A percentile compares a stretch with the other conserved stretches of the same genome.
phyloP scores from a whole-genome alignment of 352 stramenopile species.

The Globisporangium ultimum region DNA sequence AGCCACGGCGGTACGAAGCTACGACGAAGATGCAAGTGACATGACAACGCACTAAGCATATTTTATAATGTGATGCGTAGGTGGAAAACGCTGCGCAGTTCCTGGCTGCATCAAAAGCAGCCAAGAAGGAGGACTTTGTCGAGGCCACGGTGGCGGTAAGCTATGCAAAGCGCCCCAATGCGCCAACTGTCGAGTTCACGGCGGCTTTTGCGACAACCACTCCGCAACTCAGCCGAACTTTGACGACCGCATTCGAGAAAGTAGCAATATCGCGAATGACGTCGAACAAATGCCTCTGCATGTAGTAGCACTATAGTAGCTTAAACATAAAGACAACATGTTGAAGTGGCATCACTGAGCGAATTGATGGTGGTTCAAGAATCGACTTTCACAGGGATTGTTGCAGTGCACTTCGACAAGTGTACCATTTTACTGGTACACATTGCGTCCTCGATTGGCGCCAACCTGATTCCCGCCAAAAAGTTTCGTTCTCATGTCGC shows the following conservation, averaged over 20 bases:
- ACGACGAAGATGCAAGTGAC: neutral
- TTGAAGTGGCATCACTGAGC: neutral
- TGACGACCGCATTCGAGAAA: neutral
- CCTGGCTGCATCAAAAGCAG: constrained; percentile 67
- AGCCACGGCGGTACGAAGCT: constrained; percentile 66
- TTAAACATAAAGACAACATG: neutral
- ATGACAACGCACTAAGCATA: no score
- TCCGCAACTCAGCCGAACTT: neutral
- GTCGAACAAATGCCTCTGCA: no score
- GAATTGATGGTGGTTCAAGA: neutral
- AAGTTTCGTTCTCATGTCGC: neutral
- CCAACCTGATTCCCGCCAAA: constrained; percentile 10
- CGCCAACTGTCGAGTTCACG: constrained; percentile 21
- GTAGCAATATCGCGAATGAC: neutral
- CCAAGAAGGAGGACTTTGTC: constrained; percentile 66
- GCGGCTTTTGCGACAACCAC: constrained; percentile 23
- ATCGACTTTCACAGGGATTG: neutral
- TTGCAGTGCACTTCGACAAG: neutral
- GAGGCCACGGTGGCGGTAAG: constrained; percentile 45
- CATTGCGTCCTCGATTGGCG: constrained; percentile 8
- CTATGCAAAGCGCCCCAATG: constrained; percentile 28
- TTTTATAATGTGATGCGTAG: constrained; percentile 16
- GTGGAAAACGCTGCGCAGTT: constrained; percentile 58
- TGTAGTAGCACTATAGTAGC: no score
- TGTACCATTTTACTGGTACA: neutral